Evolutionary conservation across 2,329 filamentous ascomycete species (phyloP), one percentile per base, ranked within the genome.

Genomic region (Trichoderma sp.): DNA sequence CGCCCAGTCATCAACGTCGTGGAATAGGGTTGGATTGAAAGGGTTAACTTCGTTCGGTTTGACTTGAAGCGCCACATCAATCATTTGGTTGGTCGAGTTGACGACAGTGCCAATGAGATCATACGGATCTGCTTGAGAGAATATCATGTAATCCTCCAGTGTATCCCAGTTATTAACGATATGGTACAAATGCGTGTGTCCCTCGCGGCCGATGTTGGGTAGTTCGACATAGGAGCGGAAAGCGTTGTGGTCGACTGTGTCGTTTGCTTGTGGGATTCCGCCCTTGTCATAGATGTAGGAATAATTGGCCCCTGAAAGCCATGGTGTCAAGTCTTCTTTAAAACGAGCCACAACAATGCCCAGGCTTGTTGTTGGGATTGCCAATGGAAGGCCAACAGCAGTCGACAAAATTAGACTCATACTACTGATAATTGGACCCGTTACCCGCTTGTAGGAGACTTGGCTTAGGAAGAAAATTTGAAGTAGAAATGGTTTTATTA

Each of bases 211-310:
- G 34, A 70, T 47, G 26, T 72, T 72, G 7, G 58, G 71, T 6
- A 72, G 56, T 32, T 67, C 32, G 5, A 56, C n/a, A 2, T 72
- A 72, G 11, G 65, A 63, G 24, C 65, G 71, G 14, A 72, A 72
- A 51, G 15, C 51, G 26, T 51, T n/a, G 47, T 72, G 65, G 4
- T 70, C 12, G 36, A 70, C 71, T 11, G 57, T 63, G 34, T 72
- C 71, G 43, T 70, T 72, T 5, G 47, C 47, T 26, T 70, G 36
- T 4, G 65, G 34, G 21, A 58, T 70, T 58, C 60, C 30, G 6
- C 71, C 71, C 18, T 70, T 70, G 21, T 62, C 71, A 39, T 72
- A 72, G 11, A 72, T 7, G 15, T 69, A 72, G 24, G 65, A n/a
- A 58, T 70, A 62, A 3, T 43, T 28, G 1, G 65, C 66, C 4